These are phyloP conservation scores for Polytolypa hystricis DNA, from an alignment of 2,329 filamentous ascomycete species.

Conservation along the genomic window DNA sequence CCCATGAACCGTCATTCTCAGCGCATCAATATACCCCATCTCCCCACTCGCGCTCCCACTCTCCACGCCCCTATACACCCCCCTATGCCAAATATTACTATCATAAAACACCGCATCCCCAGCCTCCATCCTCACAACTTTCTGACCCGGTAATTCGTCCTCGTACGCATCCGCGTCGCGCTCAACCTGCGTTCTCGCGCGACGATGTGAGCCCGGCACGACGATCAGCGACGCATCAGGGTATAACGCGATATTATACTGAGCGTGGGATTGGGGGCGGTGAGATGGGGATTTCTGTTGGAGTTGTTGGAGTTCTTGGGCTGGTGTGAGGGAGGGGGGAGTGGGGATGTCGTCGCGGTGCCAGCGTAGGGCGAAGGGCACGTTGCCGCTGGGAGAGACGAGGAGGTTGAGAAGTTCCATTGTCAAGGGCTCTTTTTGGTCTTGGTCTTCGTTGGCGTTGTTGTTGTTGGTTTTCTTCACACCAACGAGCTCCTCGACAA, in stretches of 20 bases:
- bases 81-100: constrained; percentile 63
- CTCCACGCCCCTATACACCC: constrained; percentile 26
- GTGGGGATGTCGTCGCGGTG: constrained; percentile 72
- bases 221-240: constrained; percentile 64
- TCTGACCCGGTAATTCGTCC: constrained; percentile 48
- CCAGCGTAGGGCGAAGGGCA: constrained; percentile 67
- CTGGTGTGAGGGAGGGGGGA: constrained; percentile 42
- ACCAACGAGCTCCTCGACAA: constrained; percentile 55
- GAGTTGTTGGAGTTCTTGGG: constrained; percentile 56
- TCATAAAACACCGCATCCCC: constrained; percentile 83
- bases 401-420: constrained; percentile 87
- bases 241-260: constrained; percentile 78
- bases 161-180: constrained; percentile 56
- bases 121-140: constrained; percentile 54
- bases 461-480: constrained; percentile 16
- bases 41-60: constrained; percentile 14
- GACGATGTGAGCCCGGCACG: constrained; percentile 63
- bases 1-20: constrained; percentile 33
- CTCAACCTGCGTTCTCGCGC: constrained; percentile 60
- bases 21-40: constrained; percentile 24
- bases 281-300: constrained; percentile 33
- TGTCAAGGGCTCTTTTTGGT: constrained; percentile 53
- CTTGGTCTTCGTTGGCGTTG: constrained; percentile 18
- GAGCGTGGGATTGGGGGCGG: constrained; percentile 57
- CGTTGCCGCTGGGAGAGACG: constrained; percentile 55